Evolutionary conservation across 768 basidiomycete species (phyloP).

Genomic region (Porphyrellus cyaneotinctus): DNA sequence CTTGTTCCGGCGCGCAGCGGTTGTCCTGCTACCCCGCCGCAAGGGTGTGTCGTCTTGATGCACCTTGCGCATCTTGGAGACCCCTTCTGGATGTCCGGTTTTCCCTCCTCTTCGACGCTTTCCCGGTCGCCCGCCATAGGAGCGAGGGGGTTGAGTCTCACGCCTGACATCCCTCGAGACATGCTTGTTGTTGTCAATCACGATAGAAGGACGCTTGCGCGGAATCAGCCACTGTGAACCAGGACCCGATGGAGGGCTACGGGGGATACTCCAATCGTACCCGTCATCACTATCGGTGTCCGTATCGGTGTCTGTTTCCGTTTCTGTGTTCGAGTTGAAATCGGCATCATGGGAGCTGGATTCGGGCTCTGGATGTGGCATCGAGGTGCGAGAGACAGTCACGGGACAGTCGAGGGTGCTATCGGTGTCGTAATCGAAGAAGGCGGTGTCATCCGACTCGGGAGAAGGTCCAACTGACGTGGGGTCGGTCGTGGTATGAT

Average conservation of each 20-base stretch:
- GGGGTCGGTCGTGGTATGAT: background rate
- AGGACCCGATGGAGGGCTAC: slow-evolving; percentile 9
- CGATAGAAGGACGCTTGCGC: slow-evolving; percentile 21
- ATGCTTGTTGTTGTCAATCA: background rate
- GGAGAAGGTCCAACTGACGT: background rate
- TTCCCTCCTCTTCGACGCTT: slow-evolving; percentile 19
- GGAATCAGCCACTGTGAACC: slow-evolving; percentile 18
- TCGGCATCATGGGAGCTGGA: slow-evolving; percentile 5
- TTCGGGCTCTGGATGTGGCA: slow-evolving; percentile 5
- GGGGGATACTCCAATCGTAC: slow-evolving; percentile 11
- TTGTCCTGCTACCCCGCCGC: slow-evolving; percentile 1
- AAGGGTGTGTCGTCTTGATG: slow-evolving; percentile 9
- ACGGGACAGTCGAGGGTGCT: slow-evolving; percentile 10
- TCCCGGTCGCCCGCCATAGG: slow-evolving; percentile 4
- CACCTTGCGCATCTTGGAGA: slow-evolving; percentile 14
- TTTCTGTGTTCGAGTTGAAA: slow-evolving; percentile 6
- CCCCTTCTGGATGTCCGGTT: background rate
- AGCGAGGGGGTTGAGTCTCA: background rate
- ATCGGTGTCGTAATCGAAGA: slow-evolving; percentile 23
- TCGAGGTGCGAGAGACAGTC: background rate
- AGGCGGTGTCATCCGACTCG: slow-evolving; percentile 8
- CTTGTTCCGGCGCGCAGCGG: background rate
- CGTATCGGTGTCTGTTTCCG: slow-evolving; percentile 12
- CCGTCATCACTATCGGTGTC: slow-evolving; percentile 12
- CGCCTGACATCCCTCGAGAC: background rate